These are phyloP conservation scores for Austroboletus niveus DNA, from an alignment of 1,284 basidiomycete species.

Conservation along the genomic window DNA sequence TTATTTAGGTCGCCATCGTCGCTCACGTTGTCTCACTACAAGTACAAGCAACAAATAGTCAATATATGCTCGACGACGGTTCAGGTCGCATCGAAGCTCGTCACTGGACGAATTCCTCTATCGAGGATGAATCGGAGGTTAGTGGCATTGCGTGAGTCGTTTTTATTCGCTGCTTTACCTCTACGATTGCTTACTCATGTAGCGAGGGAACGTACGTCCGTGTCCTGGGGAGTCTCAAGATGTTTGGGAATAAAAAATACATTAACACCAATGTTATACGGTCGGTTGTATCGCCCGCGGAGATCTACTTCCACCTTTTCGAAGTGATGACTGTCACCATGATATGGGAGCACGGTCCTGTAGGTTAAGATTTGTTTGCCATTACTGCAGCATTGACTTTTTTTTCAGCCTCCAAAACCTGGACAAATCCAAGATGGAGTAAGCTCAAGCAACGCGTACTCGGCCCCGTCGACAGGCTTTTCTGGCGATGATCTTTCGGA, in stretches of 20 bases:
- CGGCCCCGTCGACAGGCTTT: conserved; percentile 22
- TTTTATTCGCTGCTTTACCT: not conserved
- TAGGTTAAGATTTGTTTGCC: conserved; percentile 22
- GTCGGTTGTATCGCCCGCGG: conserved; percentile 68
- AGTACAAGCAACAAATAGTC: conserved; percentile 77
- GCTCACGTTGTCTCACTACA: conserved; percentile 75
- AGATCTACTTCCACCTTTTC: conserved; percentile 78
- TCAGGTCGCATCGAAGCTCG: conserved; percentile 87
- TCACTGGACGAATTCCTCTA: conserved; percentile 80
- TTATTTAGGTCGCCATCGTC: conserved; percentile 67
- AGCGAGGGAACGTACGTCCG: conserved; percentile 82
- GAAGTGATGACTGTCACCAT: conserved; percentile 51
- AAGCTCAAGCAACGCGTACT: conserved; percentile 26
- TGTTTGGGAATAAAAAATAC: conserved; percentile 81
- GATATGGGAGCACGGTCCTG: conserved; percentile 47
- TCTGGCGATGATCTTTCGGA: conserved; percentile 50
- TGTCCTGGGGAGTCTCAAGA: conserved; percentile 89
- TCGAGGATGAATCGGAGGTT: conserved; percentile 50
- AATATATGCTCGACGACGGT: conserved; percentile 86
- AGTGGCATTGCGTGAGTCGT: conserved; percentile 43
- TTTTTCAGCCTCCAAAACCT: conserved; percentile 26
- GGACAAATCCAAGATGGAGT: conserved; percentile 22
- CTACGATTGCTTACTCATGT: not conserved
- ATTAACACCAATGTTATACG: conserved; percentile 78
- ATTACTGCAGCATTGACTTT: conserved; percentile 4